Evolutionary conservation across 169 alveolate species (phyloP), one percentile per base, ranked within the genome.

Genomic region (Cryptosporidium canis): DNA sequence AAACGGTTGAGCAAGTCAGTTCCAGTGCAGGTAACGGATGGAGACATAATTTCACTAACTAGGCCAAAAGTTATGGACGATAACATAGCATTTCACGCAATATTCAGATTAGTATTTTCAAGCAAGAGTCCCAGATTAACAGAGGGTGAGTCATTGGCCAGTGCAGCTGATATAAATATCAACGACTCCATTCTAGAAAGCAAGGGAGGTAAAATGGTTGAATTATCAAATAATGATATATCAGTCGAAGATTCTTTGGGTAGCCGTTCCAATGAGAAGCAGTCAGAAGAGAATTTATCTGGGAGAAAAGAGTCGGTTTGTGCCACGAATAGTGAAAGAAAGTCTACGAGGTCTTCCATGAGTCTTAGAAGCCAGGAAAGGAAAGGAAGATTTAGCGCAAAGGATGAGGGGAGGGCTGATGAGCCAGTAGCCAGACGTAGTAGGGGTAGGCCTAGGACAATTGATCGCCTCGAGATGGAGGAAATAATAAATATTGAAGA

Each of bases 61-160:
- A 77, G 87, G 33, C 87, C 87, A 37, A 77, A 77, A 11, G 18
- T 77, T 11, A 77, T 61, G 70, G 87, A 77, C 39, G 87, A 77
- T 58, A 77, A 77, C 29, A 61, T 77, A 14, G 53, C 72, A 12
- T 77, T 56, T 43, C 87, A 77, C 55, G 87, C 87, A 56, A 63
- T 77, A 1, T 77, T 77, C 61, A 77, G 44, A 37, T 48, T 77
- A 21, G 72, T 77, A 35, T 77, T 58, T n/a, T 77, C 87, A 37
- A 29, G 72, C 33, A 45, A 43, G 16, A 77, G 11, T 58, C 87
- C 87, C 16, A 63, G 64, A 24, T 27, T 37, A 31, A 33, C 35
- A 44, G 85, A 71, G 33, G 24, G 31, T 55, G 87, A 77, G 14
- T n/a, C 58, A 14, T 37, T 24, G n/a, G 27, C 21, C 24, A 58